A percentile compares a stretch with the other conserved stretches of the same genome.
Evolutionary conservation across 2,329 filamentous ascomycete genomes (phyloP).

Genomic region (Aaosphaeria pasadenensis): DNA sequence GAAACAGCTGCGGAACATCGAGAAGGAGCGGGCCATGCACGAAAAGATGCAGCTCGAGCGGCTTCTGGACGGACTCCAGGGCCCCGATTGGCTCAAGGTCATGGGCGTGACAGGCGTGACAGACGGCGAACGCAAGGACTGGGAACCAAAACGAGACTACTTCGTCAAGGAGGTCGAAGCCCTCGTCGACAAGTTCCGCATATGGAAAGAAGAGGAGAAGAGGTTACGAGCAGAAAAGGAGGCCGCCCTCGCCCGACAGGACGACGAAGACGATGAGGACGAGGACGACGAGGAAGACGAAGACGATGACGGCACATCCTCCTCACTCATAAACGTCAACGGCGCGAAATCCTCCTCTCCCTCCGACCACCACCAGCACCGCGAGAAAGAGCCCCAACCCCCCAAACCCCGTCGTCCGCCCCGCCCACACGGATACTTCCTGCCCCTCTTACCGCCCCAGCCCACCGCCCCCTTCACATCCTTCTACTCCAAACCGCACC

Average conservation of each 20-base stretch:
- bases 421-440: conserved; percentile 28
- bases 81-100: conserved; percentile 87
- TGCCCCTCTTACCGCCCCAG: conserved; percentile 23
- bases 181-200: conserved; percentile 81
- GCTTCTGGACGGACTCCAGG: conserved; percentile 76
- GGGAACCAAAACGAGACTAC: conserved; percentile 78
- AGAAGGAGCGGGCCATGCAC: conserved; percentile 64
- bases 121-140: conserved; percentile 80
- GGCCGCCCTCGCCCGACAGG: conserved; percentile 52
- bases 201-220: conserved; percentile 89
- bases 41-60: conserved; percentile 65
- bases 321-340: conserved; percentile 1
- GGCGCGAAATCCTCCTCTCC: conserved; percentile 9
- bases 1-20: conserved; percentile 66
- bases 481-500: conserved; percentile 78
- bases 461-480: conserved; percentile 69
- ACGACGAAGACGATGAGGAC: conserved; percentile 47
- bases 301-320: conserved; percentile 17
- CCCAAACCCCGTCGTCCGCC: conserved; percentile 30
- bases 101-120: conserved; percentile 87
- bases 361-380: conserved; percentile 33
- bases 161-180: conserved; percentile 80
- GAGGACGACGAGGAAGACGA: conserved; percentile 33
- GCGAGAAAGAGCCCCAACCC: conserved; percentile 42
- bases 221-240: conserved; percentile 74